phyloP scores from a whole-genome alignment of 306 rosid species.

The Pyrus communis region DNA sequence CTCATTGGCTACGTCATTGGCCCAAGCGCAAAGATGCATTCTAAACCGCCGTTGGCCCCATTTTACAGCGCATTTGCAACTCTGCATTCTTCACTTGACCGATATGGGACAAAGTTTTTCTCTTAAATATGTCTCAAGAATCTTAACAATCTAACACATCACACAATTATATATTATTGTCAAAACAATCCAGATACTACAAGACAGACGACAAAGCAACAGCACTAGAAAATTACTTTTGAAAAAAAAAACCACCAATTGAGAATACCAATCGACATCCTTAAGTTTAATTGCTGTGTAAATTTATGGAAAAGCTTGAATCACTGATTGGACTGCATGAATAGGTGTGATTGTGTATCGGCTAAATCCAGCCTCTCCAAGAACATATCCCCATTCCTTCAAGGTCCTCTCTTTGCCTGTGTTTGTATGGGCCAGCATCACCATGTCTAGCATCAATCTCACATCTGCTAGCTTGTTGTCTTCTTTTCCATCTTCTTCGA shows the following conservation, averaged over 20 bases:
- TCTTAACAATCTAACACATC: no score
- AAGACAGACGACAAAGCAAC: no score
- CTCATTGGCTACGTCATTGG: constrained; percentile 24
- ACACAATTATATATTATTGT: no score
- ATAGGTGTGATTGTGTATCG: constrained; percentile 8
- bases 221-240: no score
- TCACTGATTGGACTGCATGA: not conserved
- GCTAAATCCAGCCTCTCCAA: constrained; percentile 6
- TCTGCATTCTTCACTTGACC: no score
- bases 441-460: constrained; percentile 9
- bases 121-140: not conserved
- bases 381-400: constrained; percentile 2
- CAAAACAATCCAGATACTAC: no score
- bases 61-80: not conserved
- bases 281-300: not conserved
- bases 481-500: constrained; percentile 16
- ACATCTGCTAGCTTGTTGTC: not conserved
- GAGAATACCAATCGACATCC: not conserved
- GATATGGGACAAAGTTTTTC: constrained; percentile 3
- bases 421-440: constrained; percentile 10
- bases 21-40: constrained; percentile 17
- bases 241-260: no score
- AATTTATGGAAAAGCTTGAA: constrained; percentile 7
- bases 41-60: no score
- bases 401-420: constrained; percentile 12